These are phyloP conservation scores for Colletotrichum scovillei DNA, from an alignment of 2,329 filamentous ascomycete species.

Conservation along the genomic window DNA sequence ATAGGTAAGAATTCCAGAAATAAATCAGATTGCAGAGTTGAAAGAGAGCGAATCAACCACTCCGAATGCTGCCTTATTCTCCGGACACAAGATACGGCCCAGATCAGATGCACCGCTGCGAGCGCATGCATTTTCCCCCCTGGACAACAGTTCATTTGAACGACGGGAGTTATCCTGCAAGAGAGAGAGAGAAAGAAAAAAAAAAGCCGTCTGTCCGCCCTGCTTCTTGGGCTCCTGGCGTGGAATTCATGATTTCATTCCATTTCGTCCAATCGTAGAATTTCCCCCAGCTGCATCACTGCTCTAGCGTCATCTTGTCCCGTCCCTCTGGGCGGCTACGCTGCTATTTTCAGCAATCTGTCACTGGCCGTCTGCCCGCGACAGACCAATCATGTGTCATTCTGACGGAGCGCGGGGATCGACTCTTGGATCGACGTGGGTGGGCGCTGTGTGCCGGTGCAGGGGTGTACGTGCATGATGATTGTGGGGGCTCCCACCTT, in stretches of 20 bases:
- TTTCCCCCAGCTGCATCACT: not conserved
- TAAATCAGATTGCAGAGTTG: not conserved
- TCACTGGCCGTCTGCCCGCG: not conserved
- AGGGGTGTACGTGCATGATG: constrained; percentile 16
- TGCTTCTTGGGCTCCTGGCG: too few species aligned
- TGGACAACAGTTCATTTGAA: not conserved
- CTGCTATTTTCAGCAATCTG: constrained; percentile 30
- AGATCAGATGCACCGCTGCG: not conserved
- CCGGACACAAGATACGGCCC: not conserved
- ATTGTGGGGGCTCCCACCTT: not conserved
- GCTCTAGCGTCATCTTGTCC: constrained; percentile 14
- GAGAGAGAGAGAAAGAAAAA: too few species aligned
- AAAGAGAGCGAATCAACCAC: not conserved
- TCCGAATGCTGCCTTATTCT: not conserved
- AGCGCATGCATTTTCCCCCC: not conserved
- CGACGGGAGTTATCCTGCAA: too few species aligned
- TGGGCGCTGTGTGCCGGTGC: constrained; percentile 18
- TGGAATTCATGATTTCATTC: too few species aligned
- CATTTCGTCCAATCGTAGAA: constrained; percentile 28
- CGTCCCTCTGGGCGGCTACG: constrained; percentile 25
- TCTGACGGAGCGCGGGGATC: not conserved
- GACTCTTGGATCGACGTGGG: constrained; percentile 19
- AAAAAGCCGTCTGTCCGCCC: too few species aligned
- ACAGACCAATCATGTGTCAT: not conserved
- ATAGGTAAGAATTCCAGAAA: not conserved